These are phyloP conservation scores for Daldinia sp. DNA, from an alignment of 2,329 filamentous ascomycete genomes.

Conservation along the genomic window DNA sequence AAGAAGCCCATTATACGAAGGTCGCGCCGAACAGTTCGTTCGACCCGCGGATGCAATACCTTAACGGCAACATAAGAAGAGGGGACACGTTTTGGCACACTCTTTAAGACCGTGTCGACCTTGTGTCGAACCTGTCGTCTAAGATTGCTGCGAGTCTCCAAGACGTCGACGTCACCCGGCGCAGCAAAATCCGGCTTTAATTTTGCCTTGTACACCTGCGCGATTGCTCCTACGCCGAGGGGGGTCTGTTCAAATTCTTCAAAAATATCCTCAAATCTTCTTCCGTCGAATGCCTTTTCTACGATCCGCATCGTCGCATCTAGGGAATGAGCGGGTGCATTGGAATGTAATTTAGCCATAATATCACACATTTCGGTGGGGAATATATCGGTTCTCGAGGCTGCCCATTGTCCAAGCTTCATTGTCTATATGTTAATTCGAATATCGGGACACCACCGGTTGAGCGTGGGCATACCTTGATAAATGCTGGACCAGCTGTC, in stretches of 20 bases:
- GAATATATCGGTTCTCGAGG: conserved; percentile 95
- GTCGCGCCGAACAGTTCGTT: conserved; percentile 88
- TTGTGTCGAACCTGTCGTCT: conserved; percentile 78
- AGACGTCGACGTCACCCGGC: conserved; percentile 65
- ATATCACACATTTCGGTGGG: conserved; percentile 88
- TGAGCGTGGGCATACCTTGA: conserved; percentile 71
- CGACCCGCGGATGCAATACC: conserved; percentile 90
- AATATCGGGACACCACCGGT: not conserved
- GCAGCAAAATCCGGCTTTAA: conserved; percentile 80
- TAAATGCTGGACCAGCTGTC: conserved; percentile 91
- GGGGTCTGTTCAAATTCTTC: conserved; percentile 92
- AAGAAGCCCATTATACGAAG: conserved; percentile 95
- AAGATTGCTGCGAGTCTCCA: conserved; percentile 63
- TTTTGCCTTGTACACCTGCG: conserved; percentile 96
- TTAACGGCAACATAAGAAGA: conserved; percentile 96
- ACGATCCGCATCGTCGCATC: conserved; percentile 81
- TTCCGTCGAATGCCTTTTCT: conserved; percentile 80
- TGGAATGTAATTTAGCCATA: conserved; percentile 94
- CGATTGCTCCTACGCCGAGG: conserved; percentile 92
- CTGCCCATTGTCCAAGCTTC: conserved; percentile 96
- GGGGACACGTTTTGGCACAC: conserved; percentile 82
- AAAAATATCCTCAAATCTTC: conserved; percentile 88
- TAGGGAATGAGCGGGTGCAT: conserved; percentile 91
- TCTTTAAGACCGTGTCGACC: conserved; percentile 87
- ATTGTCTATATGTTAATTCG: conserved; percentile 29